Percentiles rank a stretch among this genome's conserved stretches.
Evolutionary conservation across 176 grass and related monocot genomes (phyloP).

Genomic region (Thinopyrum elongatum): DNA sequence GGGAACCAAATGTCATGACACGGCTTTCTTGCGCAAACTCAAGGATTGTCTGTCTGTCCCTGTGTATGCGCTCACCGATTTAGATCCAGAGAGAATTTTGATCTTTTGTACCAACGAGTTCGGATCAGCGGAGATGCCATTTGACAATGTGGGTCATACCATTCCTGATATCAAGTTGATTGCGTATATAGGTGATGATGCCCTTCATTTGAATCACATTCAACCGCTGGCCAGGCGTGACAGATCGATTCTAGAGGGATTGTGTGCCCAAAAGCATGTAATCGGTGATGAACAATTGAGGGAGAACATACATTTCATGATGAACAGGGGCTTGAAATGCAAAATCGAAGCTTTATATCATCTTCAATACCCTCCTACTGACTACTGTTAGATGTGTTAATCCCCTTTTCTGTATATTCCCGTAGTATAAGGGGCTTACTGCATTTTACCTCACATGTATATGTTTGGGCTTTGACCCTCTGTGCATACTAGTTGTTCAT

Average conservation of each 20-base stretch:
- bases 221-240: neutral
- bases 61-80: neutral
- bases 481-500: too few relatives aligned
- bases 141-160: neutral
- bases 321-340: neutral
- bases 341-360: neutral
- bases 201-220: neutral
- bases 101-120: neutral
- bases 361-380: neutral
- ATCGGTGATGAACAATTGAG: neutral
- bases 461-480: too few relatives aligned
- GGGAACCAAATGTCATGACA: neutral
- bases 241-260: neutral
- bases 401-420: too few relatives aligned
- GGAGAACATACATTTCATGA: neutral
- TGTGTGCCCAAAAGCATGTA: neutral
- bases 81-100: neutral
- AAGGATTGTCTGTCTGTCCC: neutral
- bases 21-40: conserved; percentile 2
- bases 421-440: too few relatives aligned
- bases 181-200: neutral
- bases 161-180: neutral
- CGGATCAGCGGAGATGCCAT: neutral
- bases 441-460: too few relatives aligned
- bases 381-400: too few relatives aligned